Base-by-base conservation (phyloP, 345 rosid genomes). In the Theobroma cacao region DNA sequence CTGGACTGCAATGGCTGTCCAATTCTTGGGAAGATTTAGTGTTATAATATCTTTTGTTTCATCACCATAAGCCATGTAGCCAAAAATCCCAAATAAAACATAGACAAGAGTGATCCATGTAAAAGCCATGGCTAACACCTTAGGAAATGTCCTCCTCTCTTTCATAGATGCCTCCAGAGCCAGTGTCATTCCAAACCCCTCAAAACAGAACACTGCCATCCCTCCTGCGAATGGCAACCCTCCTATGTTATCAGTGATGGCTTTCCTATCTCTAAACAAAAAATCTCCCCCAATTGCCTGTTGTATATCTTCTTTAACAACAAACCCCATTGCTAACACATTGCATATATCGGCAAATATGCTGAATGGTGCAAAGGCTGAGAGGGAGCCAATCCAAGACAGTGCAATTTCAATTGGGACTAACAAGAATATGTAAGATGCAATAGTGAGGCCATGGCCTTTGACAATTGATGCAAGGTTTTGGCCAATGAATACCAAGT, bases 141-240 rank as follows among this genome's bases (percentile, higher is more conserved):
- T 87, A 55, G 89, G 88, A 77, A 91, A 96, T 17, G 84, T 82
- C 10, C 85, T 63, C 75, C 82, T 92, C 3, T 96, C 92, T 78
- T 33, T 94, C 98, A 92, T 92, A 4, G 99, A 96, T 67, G 83
- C 77, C 85, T 96, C 95, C 43, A 96, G 70, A 45, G 97, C 89
- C 83, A 96, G 70, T 0, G 98, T 96, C 99, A 94, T 94, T 2
- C 94, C 97, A 60, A 94, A 94, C 40, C 99, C 99, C 80, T 96
- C 97, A 24, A 96, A 96, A 81, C 98, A 94, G 71, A 91, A 96
- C 66, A 96, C 93, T 0, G 98, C 98, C 93, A 92, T 90, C 60
- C 99, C 99, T 62, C 83, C 90, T 0, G 98, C 99, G 80, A 94
- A 92, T 0, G 97, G 98, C 79, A 96, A 80, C 60, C 93, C 95